These are phyloP conservation scores for Endotrypanum monterogeii DNA, from an alignment of 208 protist species.

Conservation along the genomic window DNA sequence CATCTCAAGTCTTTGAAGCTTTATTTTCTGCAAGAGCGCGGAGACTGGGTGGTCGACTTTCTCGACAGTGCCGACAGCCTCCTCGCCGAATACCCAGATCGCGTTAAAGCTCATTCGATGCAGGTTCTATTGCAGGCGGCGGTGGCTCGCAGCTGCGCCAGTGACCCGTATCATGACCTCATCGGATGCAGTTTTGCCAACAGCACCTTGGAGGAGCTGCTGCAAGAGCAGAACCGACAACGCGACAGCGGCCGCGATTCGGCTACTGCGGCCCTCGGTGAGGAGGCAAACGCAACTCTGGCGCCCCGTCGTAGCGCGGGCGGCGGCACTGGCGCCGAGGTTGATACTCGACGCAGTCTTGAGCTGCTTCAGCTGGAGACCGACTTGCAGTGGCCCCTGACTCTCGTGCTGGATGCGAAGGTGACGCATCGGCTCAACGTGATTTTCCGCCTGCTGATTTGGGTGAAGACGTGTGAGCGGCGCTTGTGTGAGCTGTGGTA, in stretches of 20 bases:
- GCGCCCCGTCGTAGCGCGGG: constrained; percentile 8
- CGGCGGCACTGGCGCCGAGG: constrained; percentile 11
- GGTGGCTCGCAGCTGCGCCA: constrained; percentile 67
- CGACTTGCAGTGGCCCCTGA: constrained; percentile 84
- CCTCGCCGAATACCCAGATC: constrained; percentile 54
- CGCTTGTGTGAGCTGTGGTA: constrained; percentile 62
- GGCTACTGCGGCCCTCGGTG: neutral
- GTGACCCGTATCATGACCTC: constrained; percentile 70
- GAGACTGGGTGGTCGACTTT: constrained; percentile 87
- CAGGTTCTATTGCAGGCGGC: constrained; percentile 78
- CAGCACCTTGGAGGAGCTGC: constrained; percentile 49
- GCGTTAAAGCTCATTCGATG: constrained; percentile 80
- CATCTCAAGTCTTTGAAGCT: constrained; percentile 76
- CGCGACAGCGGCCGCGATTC: constrained; percentile 24
- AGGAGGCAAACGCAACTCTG: neutral
- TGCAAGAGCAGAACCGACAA: constrained; percentile 29
- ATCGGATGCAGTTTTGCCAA: constrained; percentile 81
- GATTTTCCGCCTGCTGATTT: constrained; percentile 83
- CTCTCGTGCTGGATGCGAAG: constrained; percentile 66
- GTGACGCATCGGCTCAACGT: constrained; percentile 69
- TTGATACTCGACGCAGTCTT: constrained; percentile 47
- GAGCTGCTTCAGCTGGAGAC: constrained; percentile 85
- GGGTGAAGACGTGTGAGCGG: constrained; percentile 84
- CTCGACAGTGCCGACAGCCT: constrained; percentile 81
- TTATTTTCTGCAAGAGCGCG: constrained; percentile 81